Evolutionary conservation across 2,329 filamentous ascomycete species (phyloP).

Genomic region (Lizonia empirigonia): DNA sequence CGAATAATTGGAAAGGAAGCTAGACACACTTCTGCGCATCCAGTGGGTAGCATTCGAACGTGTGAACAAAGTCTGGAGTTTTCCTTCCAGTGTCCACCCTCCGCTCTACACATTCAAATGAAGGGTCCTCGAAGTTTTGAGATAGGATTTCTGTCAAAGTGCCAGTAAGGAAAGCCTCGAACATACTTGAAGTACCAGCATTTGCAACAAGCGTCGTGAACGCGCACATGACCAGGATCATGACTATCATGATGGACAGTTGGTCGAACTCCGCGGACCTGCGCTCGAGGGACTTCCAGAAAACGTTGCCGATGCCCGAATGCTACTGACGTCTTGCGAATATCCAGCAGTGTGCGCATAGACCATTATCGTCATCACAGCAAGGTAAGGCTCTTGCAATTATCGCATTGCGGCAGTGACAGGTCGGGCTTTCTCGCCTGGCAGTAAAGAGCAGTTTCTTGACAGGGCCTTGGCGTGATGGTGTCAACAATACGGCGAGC

Average conservation of each 20-base stretch:
- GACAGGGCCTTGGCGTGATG: no score
- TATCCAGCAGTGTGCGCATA: not conserved
- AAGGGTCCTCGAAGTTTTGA: conserved; percentile 28
- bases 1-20: conserved; percentile 41
- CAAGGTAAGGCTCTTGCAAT: not conserved
- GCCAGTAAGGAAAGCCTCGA: conserved; percentile 41
- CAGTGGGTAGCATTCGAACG: conserved; percentile 50
- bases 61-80: conserved; percentile 40
- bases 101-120: conserved; percentile 31
- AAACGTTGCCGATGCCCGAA: conserved; percentile 1
- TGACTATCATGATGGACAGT: conserved; percentile 33
- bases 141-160: conserved; percentile 36
- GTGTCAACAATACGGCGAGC: no score
- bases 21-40: conserved; percentile 52
- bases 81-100: conserved; percentile 33
- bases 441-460: not conserved
- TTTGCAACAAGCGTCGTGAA: conserved; percentile 39
- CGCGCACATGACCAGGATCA: conserved; percentile 36
- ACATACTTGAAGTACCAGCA: conserved; percentile 38
- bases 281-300: conserved; percentile 22
- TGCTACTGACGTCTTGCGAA: not conserved
- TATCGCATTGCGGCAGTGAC: not conserved
- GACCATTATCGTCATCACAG: not conserved
- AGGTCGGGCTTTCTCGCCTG: not conserved
- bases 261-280: conserved; percentile 31